These are phyloP conservation scores for Rubroboletus pulcherrimus DNA, from an alignment of 768 basidiomycete species.

Conservation along the genomic window DNA sequence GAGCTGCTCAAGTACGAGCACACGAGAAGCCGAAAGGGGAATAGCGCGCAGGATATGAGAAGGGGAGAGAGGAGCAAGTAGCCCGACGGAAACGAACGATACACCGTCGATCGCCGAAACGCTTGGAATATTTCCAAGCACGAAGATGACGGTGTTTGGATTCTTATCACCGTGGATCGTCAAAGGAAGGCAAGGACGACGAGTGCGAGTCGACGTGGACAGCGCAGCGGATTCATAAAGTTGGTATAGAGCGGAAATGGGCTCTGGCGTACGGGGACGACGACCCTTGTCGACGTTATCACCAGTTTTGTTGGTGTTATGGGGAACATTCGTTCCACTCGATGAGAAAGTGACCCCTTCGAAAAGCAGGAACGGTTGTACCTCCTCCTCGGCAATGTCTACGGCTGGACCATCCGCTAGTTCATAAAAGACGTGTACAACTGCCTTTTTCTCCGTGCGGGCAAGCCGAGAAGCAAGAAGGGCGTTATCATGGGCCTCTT, in stretches of 20 bases:
- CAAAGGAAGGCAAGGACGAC: constrained; percentile 59
- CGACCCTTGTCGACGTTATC: not conserved
- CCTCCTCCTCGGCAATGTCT: constrained; percentile 55
- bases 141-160: constrained; percentile 67
- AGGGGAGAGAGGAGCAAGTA: constrained; percentile 66
- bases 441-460: constrained; percentile 60
- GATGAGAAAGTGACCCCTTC: constrained; percentile 31
- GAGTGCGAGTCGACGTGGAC: constrained; percentile 58
- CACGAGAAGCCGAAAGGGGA: constrained; percentile 56
- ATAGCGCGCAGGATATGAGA: constrained; percentile 55
- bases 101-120: constrained; percentile 51
- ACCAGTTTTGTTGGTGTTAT: not conserved
- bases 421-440: constrained; percentile 81
- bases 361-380: constrained; percentile 57
- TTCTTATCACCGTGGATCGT: constrained; percentile 46
- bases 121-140: constrained; percentile 53
- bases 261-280: constrained; percentile 5
- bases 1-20: constrained; percentile 82
- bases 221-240: constrained; percentile 67
- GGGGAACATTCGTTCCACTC: constrained; percentile 32
- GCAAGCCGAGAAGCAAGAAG: constrained; percentile 83
- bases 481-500: constrained; percentile 88
- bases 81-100: constrained; percentile 57
- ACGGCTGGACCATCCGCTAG: constrained; percentile 37
- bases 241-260: constrained; percentile 37